phyloP scores from a whole-genome alignment of 2,329 filamentous ascomycete genomes.

The Pseudogymnoascus sp. region DNA sequence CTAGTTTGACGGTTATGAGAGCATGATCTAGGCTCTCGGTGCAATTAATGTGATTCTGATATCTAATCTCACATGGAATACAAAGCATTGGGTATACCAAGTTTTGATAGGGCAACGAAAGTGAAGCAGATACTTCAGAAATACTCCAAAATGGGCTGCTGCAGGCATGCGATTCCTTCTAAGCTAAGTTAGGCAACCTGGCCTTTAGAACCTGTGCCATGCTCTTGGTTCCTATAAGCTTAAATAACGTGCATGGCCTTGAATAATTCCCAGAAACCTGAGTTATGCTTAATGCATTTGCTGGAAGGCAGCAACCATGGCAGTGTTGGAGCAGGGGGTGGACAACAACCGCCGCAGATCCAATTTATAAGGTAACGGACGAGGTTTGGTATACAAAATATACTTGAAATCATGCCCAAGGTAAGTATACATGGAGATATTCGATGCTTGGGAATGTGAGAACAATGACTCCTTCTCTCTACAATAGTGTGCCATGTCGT shows the following conservation, averaged over 20 bases:
- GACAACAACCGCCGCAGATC: background rate
- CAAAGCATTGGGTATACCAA: background rate
- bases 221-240: background rate
- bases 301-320: background rate
- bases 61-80: background rate
- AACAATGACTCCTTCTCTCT: background rate
- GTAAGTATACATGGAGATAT: background rate
- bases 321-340: background rate
- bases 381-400: background rate
- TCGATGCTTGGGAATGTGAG: background rate
- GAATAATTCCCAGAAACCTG: background rate
- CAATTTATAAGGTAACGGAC: background rate
- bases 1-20: background rate
- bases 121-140: background rate
- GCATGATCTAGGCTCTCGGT: background rate
- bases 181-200: background rate
- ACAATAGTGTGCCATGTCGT: background rate
- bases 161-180: background rate
- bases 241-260: background rate
- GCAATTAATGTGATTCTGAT: background rate
- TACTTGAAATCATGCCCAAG: background rate
- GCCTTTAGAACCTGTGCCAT: background rate
- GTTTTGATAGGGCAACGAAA: background rate
- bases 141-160: background rate
- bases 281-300: background rate